phyloP scores from a whole-genome alignment of 352 stramenopile species.

The Globisporangium okanoganense region DNA sequence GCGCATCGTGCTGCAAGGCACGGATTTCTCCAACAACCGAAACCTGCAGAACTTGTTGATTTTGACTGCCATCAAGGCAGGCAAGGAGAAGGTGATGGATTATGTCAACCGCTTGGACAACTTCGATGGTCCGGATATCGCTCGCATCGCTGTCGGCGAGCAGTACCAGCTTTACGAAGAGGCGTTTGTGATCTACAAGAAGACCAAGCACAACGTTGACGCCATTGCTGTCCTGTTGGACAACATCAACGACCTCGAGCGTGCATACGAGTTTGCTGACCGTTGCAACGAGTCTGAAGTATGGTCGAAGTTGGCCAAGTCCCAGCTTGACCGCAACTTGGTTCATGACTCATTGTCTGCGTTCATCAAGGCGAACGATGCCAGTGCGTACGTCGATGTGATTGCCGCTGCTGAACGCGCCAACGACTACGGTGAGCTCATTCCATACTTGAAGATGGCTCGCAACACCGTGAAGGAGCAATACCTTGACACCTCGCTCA shows the following conservation, averaged over 20 bases:
- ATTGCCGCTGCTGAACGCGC: slow-evolving; percentile 96
- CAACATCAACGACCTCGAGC: slow-evolving; percentile 97
- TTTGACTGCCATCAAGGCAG: slow-evolving; percentile 98
- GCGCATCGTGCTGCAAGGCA: slow-evolving; percentile 99
- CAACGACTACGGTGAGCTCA: slow-evolving; percentile 96
- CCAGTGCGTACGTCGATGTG: slow-evolving; percentile 96
- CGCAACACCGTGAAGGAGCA: slow-evolving; percentile 99
- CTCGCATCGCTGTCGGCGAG: slow-evolving; percentile 97
- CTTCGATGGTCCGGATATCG: slow-evolving; percentile 99
- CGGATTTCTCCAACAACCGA: slow-evolving; percentile 99
- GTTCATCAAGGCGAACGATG: slow-evolving; percentile 99
- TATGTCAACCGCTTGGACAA: slow-evolving; percentile 99
- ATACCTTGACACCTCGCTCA: slow-evolving; percentile 98
- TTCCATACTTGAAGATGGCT: slow-evolving; percentile 99
- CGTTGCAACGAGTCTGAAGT: slow-evolving; percentile 98
- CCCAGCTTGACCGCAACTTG: slow-evolving; percentile 95
- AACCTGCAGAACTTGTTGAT: slow-evolving; percentile 99
- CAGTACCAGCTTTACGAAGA: slow-evolving; percentile 99
- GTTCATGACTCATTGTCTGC: slow-evolving; percentile 97
- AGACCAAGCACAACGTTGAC: slow-evolving; percentile 97
- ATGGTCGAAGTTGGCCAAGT: slow-evolving; percentile 98
- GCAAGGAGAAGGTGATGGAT: slow-evolving; percentile 98
- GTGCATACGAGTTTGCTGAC: slow-evolving; percentile 98
- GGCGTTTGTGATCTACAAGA: slow-evolving; percentile 99
- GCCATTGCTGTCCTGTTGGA: slow-evolving; percentile 92